Percentiles rank a stretch among this genome's conserved stretches.
These are phyloP conservation scores for Stentor roeselii DNA, from an alignment of 73 alveolate species.

Conservation along the genomic window DNA sequence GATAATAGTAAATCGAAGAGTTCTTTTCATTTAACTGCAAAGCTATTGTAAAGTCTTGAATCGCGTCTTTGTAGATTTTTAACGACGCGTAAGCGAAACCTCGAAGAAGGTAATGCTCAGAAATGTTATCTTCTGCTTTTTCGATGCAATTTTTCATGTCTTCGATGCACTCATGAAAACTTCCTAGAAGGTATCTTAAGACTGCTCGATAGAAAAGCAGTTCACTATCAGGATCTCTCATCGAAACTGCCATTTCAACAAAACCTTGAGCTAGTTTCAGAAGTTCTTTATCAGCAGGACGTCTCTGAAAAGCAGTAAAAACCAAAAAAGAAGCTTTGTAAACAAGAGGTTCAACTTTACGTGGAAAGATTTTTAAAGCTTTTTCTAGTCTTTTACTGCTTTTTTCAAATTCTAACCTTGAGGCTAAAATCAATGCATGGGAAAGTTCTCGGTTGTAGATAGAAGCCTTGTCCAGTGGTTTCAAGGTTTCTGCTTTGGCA, in stretches of 20 bases:
- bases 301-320: constrained; percentile 9
- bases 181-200: constrained; percentile 10
- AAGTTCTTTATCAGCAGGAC: neutral
- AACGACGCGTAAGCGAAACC: constrained; percentile 29
- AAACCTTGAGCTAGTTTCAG: neutral
- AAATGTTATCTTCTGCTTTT: constrained; percentile 46
- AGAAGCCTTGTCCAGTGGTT: constrained; percentile 10
- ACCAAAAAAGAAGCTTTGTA: constrained; percentile 33
- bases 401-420: neutral
- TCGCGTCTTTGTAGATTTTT: constrained; percentile 30
- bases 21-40: constrained; percentile 27
- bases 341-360: constrained; percentile 23
- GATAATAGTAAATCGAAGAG: constrained; percentile 22
- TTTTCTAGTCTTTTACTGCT: neutral
- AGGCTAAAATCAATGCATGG: constrained; percentile 26
- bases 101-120: constrained; percentile 38
- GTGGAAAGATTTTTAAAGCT: constrained; percentile 23
- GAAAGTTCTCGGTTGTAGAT: constrained; percentile 32
- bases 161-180: constrained; percentile 28
- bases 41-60: constrained; percentile 35
- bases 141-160: constrained; percentile 30
- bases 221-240: constrained; percentile 25
- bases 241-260: neutral
- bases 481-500: neutral
- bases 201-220: constrained; percentile 29